Base-by-base conservation (phyloP, 2,329 filamentous ascomycete species). In the Aspergillus intermedius region DNA sequence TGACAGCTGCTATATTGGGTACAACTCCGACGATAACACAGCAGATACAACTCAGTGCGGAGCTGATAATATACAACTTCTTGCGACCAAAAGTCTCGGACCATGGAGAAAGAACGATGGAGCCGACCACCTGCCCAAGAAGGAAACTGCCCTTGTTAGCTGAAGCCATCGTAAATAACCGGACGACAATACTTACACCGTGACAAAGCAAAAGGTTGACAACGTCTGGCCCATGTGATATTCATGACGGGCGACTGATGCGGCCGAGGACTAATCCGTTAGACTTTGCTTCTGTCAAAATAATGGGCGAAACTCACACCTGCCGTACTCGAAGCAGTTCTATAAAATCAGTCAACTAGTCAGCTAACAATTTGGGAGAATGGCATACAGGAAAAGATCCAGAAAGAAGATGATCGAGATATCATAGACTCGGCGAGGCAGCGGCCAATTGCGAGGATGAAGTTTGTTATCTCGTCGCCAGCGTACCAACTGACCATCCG, bases 51-150 rank as follows among this genome's bases (percentile, higher is more conserved):
- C 61, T 68, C 13, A 65, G 37, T 1, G 50, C 55, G 3, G 61
- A 58, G 42, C 66, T 65, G 19, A 59, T 44, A 21, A 68, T 52
- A 37, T 70, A 70, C 17, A 69, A 55, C 17, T 58, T 61, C 43
- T 67, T 69, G 17, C 68, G 67, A 3, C 68, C 68, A 49, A 70
- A 70, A 2, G 61, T 58, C 51, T 71, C 68, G 1, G 67, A 68
- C 50, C 63, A 67, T 3, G 68, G 66, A 5, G 68, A 63, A 12
- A 70, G 56, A 7, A 70, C 41, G 46, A 71, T 54, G 15, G 59
- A 61, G 19, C 68, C 68, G 15, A 63, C 39, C 7, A 54, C 62
- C 47, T 68, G 64, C 5, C 65, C 67, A 12, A 68, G 52, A 12
- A 67, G 58, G 46, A 66, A 70, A n/a, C 66, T 66, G 44, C 32